phyloP scores from a whole-genome alignment of 2,329 filamentous ascomycete genomes.

The Grosmannia penicillata region DNA sequence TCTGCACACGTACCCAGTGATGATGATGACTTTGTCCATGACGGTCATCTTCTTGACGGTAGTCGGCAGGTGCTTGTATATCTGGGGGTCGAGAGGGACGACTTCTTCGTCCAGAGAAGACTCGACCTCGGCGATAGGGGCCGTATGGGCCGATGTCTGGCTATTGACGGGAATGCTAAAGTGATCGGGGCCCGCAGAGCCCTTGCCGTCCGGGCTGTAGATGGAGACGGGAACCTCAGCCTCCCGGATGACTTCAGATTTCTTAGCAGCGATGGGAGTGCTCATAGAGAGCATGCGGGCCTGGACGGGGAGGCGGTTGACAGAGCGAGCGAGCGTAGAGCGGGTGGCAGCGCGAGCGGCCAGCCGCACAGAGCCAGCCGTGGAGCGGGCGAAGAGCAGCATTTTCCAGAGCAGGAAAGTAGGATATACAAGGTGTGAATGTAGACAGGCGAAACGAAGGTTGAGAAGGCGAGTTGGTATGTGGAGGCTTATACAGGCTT shows the following conservation, averaged over 20 bases:
- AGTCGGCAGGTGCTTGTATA: conserved; percentile 41
- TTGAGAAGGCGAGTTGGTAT: no score
- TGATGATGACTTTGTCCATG: conserved; percentile 54
- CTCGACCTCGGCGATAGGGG: conserved; percentile 17
- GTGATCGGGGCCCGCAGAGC: conserved; percentile 29
- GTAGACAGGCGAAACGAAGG: no score
- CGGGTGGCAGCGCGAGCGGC: conserved; percentile 16
- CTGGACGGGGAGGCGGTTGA: conserved; percentile 5
- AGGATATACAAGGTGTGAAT: background rate
- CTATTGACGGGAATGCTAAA: conserved; percentile 38
- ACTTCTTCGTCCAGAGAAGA: conserved; percentile 30
- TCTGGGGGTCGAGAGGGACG: conserved; percentile 34
- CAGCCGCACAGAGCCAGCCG: conserved; percentile 16
- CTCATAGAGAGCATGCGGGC: conserved; percentile 22
- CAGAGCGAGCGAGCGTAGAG: conserved; percentile 13
- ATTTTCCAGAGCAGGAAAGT: conserved; percentile 12
- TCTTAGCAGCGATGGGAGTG: conserved; percentile 20
- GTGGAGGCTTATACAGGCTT: no score
- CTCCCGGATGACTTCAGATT: conserved; percentile 35
- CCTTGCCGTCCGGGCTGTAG: conserved; percentile 33
- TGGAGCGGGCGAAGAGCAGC: conserved; percentile 14
- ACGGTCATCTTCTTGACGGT: conserved; percentile 57
- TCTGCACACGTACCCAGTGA: conserved; percentile 59
- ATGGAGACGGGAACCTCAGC: conserved; percentile 42
- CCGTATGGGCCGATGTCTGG: background rate